Evolutionary conservation across 179 eudicot species (phyloP), one percentile per base, ranked within the genome.

Genomic region (Pouteria campechiana): DNA sequence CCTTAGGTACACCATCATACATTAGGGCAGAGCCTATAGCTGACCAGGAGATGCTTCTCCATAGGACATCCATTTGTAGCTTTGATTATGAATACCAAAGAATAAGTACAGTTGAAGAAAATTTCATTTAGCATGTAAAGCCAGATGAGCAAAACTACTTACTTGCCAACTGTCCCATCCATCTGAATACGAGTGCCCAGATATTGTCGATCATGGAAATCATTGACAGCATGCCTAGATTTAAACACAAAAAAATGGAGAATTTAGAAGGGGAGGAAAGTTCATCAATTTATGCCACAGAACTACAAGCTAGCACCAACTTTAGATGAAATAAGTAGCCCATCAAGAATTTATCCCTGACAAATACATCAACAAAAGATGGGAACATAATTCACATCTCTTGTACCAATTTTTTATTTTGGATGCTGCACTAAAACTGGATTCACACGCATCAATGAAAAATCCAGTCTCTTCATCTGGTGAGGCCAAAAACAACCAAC

Each of bases 21-120:
- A 58, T 46, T 23, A 73, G 50, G 20, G 67, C 75, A 16, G 79
- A 73, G 28, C 79, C 79, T 46, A 73, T 54, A 17, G 63, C 72
- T 28, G 66, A 45, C 19, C 79, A 37, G 60, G 25, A 16, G 57
- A 63, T 50, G 64, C 71, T 64, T 69, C 75, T 22, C 71, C 71
- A 44, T 73, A 73, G n/a, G 79, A 68, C 63, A 69, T 73, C 79
- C 79, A 73, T 43, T 42, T 53, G 60, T 73, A 73, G 44, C 79
- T 73, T 45, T 18, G 31, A 18, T 22, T 32, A 6, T 12, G 18
- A 32, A 31, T 6, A 8, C 18, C 23, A n/a, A 48, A 29, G 6
- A 24, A 46, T 13, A 20, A 29, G 22, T 25, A 1, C 16, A 34
- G n/a, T 34, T 35, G 7, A 17, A 17, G 14, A 18, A 33, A 3